phyloP scores from a whole-genome alignment of 108 stramenopile genomes.

The Discostella stelligeroides region DNA sequence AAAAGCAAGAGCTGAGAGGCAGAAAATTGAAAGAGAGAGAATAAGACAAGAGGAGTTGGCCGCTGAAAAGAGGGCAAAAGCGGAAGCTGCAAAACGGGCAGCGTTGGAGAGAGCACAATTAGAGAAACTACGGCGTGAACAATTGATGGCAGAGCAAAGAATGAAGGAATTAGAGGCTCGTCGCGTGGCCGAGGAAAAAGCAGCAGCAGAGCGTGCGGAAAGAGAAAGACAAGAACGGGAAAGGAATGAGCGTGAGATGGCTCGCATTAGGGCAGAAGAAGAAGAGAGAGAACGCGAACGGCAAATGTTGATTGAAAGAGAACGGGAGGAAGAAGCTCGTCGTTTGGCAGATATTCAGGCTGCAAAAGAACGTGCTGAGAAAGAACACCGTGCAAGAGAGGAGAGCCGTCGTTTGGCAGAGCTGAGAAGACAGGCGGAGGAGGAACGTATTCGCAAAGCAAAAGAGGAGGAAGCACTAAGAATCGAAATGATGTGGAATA shows the following conservation, averaged over 20 bases:
- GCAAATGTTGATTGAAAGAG: conserved; percentile 15
- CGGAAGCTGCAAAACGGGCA: conserved; percentile 19
- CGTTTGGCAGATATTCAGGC: conserved; percentile 16
- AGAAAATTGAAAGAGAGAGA: conserved; percentile 26
- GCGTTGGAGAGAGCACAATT: conserved; percentile 25
- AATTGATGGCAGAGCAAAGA: conserved; percentile 21
- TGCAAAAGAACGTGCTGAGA: conserved; percentile 14
- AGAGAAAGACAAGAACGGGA: conserved; percentile 37
- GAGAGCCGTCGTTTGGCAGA: conserved; percentile 30
- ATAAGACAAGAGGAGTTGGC: conserved; percentile 26
- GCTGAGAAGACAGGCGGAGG: conserved; percentile 33
- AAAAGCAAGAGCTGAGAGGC: conserved; percentile 21
- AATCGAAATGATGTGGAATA: conserved; percentile 33
- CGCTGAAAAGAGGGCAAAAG: conserved; percentile 28
- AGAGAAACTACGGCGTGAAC: conserved; percentile 27
- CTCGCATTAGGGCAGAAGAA: conserved; percentile 22
- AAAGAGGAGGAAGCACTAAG: conserved; percentile 43
- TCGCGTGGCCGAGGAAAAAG: conserved; percentile 22
- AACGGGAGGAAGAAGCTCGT: conserved; percentile 43
- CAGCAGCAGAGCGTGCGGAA: conserved; percentile 27
- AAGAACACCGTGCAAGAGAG: conserved; percentile 16
- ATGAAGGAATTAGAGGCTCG: conserved; percentile 12
- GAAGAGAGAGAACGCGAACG: conserved; percentile 28
- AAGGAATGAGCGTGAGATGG: conserved; percentile 20
- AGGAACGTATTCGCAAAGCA: conserved; percentile 36